Conservation (phyloP, 208 protist species). For the Leptomonas seymouri region DNA sequence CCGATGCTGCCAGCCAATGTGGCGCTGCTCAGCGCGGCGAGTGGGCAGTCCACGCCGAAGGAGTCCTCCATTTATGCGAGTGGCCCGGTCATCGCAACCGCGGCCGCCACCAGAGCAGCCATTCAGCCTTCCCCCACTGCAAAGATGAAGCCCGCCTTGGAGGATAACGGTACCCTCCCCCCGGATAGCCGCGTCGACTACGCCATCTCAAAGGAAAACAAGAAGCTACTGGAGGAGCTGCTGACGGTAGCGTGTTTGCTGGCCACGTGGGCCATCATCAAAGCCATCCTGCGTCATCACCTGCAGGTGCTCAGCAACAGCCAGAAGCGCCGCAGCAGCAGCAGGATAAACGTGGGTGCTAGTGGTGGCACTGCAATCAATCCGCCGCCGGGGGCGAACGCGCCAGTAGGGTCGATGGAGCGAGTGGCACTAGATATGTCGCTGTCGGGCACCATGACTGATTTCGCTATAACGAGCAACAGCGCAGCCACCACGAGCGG, state of each 20-base stretch:
- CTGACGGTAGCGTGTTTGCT: conserved; percentile 51
- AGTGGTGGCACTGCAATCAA: neutral
- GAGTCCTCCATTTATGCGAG: neutral
- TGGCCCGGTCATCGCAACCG: neutral
- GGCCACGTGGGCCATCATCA: conserved; percentile 73
- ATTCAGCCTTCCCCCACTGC: conserved; percentile 4
- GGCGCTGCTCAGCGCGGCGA: neutral
- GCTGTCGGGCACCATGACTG: conserved; percentile 11
- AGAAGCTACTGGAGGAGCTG: conserved; percentile 54
- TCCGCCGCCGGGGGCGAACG: neutral
- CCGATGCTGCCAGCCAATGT: neutral
- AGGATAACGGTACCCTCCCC: conserved; percentile 16
- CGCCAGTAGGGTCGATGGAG: neutral
- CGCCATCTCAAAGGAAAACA: conserved; percentile 26
- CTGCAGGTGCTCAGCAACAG: conserved; percentile 22
- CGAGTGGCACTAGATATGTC: neutral
- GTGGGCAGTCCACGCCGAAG: conserved; percentile 7
- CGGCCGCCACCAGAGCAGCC: neutral
- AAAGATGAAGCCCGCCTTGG: conserved; percentile 19
- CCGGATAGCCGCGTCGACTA: conserved; percentile 15
- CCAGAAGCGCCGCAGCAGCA: conserved; percentile 2
- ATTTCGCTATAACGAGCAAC: neutral
- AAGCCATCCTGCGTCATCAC: conserved; percentile 61
- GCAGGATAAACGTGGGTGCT: neutral
- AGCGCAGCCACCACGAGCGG: conserved; percentile 5